These are phyloP conservation scores for Dispira simplex DNA, from an alignment of 192 early-diverging fungal species.

Conservation along the genomic window DNA sequence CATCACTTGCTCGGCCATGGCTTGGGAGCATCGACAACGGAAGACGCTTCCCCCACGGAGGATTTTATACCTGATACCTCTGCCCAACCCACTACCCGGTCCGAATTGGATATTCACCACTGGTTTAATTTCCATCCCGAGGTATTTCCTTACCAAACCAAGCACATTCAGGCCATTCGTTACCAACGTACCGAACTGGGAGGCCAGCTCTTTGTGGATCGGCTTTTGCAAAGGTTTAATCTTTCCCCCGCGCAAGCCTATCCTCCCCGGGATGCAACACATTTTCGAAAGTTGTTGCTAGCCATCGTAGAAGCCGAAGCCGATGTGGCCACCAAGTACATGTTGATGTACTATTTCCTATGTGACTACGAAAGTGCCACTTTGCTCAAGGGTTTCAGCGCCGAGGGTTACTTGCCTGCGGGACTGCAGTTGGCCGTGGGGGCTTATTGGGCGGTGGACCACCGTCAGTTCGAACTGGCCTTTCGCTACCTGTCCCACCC, in stretches of 20 bases:
- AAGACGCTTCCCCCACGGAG: background rate
- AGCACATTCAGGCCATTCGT: background rate
- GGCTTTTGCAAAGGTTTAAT: background rate
- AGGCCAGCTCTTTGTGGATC: background rate
- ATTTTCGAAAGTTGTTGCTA: background rate
- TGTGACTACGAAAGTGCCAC: background rate
- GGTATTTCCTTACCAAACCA: background rate
- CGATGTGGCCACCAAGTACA: background rate
- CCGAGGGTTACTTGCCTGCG: background rate
- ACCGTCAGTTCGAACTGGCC: conserved; percentile 16
- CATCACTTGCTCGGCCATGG: background rate
- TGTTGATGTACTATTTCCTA: background rate
- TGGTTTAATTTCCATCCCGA: conserved; percentile 3
- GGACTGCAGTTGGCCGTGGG: conserved; percentile 22
- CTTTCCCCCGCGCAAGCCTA: background rate
- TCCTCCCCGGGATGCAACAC: background rate
- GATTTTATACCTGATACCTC: too few relatives aligned
- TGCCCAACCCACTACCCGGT: too few relatives aligned
- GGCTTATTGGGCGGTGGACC: conserved; percentile 32
- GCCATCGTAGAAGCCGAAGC: background rate
- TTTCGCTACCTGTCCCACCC: conserved; percentile 24
- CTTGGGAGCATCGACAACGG: background rate
- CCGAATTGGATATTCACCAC: background rate
- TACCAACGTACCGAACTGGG: background rate
- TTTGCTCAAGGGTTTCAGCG: background rate